A percentile compares a stretch with the other conserved stretches of the same genome.
These are phyloP conservation scores for Colletotrichum paranaense DNA, from an alignment of 2,329 filamentous ascomycete genomes.

Conservation along the genomic window DNA sequence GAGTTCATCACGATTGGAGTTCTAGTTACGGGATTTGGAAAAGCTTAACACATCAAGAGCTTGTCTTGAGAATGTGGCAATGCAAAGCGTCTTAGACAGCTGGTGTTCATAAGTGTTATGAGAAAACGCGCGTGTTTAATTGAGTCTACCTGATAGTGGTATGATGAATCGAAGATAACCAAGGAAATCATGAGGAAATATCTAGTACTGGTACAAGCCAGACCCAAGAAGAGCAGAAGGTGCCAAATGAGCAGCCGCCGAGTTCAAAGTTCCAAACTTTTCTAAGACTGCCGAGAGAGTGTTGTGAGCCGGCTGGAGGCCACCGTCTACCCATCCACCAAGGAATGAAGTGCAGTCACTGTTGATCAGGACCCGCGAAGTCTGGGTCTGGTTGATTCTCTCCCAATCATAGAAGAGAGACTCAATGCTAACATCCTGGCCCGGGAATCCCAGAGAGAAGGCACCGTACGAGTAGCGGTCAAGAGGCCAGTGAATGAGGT, in stretches of 20 bases:
- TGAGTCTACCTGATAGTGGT: not conserved
- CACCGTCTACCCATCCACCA: conserved; percentile 15
- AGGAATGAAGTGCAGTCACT: conserved; percentile 17
- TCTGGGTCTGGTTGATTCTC: not conserved
- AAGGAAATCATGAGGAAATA: not conserved
- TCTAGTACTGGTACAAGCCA: not conserved
- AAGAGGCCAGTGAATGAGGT: conserved; percentile 14
- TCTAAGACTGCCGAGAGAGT: conserved; percentile 12
- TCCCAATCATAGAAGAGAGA: conserved; percentile 17
- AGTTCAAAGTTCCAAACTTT: conserved; percentile 4
- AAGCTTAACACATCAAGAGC: too few species aligned
- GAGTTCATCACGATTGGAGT: too few species aligned
- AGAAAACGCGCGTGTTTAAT: not conserved
- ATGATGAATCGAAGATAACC: not conserved
- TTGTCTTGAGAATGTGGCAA: too few species aligned
- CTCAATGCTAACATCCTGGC: conserved; percentile 8
- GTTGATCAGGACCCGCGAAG: conserved; percentile 5
- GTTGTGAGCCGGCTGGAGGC: conserved; percentile 11
- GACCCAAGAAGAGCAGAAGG: not conserved
- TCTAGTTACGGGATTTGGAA: too few species aligned
- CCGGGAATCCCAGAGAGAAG: conserved; percentile 8
- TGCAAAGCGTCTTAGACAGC: too few species aligned
- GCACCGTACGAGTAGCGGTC: conserved; percentile 16
- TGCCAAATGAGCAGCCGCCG: not conserved
- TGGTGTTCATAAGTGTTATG: not conserved